Base-by-base conservation (phyloP, 73 alveolate genomes). In the Paramecium pentaurelia region DNA sequence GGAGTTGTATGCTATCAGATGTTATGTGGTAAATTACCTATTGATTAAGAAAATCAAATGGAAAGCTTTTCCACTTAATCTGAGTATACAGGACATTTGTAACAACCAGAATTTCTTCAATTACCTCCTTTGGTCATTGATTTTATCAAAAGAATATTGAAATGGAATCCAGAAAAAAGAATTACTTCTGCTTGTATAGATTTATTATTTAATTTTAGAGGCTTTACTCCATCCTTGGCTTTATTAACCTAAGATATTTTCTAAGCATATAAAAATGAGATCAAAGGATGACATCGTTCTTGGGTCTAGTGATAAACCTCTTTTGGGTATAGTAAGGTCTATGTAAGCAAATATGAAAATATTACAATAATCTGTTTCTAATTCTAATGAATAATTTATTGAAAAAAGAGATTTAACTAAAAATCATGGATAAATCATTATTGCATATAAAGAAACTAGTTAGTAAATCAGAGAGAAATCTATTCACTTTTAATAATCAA, bases 1-100 rank as follows among this genome's bases (percentile, higher is more conserved):
- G 99, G 99, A 6, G 96, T 93, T 20, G 60, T 93, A 10, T 86
- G 85, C 27, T 93, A 86, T 80, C 71, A 92, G 18, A 58, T 93
- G 94, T 71, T 92, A 18, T 88, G 86, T 44, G 96, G 96, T 8
- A 59, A 54, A 47, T 70, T 85, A 18, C 96, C 96, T 28, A 89
- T 93, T 60, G 94, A 89, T 89, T 51, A 89, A 60, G 90, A 89
- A 49, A 25, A 32, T 80, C 38, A 80, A 27, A 80, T 80, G 91
- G 91, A 80, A 10, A 38, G 58, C 49, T 80, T 49, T 8, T 25
- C 44, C 3, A 49, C 47, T 34, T 25, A 80, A 42, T 27, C 25
- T 45, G 91, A 80, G 16, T 80, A 20, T 12, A 27, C 45, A 8
- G 34, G 30, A 42, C 91, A 80, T 80, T 25, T 80, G 16, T 3